Base-by-base conservation (phyloP, 2,329 filamentous ascomycete species). In the Albophoma yamanashiensis region DNA sequence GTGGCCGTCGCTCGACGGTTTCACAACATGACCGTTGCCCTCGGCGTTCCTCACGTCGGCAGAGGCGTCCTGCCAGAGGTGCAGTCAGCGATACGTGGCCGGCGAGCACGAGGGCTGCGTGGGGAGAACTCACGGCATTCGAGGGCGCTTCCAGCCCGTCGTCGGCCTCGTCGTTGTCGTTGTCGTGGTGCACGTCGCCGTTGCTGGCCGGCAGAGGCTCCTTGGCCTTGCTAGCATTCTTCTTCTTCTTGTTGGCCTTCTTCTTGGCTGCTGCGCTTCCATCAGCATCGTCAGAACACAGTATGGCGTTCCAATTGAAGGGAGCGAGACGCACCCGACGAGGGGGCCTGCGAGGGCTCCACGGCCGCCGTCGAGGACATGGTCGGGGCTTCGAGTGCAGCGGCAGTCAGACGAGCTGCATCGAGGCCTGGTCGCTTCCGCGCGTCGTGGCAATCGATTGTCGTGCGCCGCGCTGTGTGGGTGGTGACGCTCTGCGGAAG, bases 201-300 rank as follows among this genome's bases (percentile, higher is more conserved):
- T 70, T 73, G 56, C 67, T 73, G 57, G 73, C 66, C 60, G 74
- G 71, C 56, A 68, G 64, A 14, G 72, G 63, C 25, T 76, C 74
- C 66, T 79, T 80, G 60, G 73, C 70, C 69, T 80, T 82, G 69
- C 73, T 74, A 53, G 75, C 75, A 65, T 79, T 82, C 76, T 81
- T 83, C 75, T 82, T 85, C 73, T 83, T 85, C 67, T 80, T 84
- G 67, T 78, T 80, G 69, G 78, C 80, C 75, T 82, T 84, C 74
- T 82, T 84, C 73, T 80, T 82, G 57, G 76, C 67, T 66, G 74
- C 76, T 76, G 68, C 61, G 65, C 62, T 61, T 64, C 59, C 59
- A 60, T 62, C 63, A 63, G 63, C 62, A 63, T 71, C 60, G 63
- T 71, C 64, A 71, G 69, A 66, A 71, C 65, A 70, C 70, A 64